Conservation (phyloP, 2,329 filamentous ascomycete species). For the Neobulgaria alba region DNA sequence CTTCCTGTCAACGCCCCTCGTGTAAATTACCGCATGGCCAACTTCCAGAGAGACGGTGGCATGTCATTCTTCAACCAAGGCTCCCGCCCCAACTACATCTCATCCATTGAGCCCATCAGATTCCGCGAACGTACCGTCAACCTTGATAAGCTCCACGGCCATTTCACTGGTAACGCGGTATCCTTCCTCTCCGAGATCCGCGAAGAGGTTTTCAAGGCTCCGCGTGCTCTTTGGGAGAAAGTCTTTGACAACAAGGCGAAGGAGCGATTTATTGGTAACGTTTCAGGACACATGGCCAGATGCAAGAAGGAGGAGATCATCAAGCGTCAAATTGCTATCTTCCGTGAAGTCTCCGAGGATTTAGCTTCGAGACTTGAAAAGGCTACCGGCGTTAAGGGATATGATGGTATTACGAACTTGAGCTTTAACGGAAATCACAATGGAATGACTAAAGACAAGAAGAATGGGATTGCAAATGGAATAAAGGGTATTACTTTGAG, state of each 20-base stretch:
- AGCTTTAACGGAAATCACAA: conserved; percentile 54
- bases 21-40: too few species aligned
- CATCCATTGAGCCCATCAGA: conserved; percentile 29
- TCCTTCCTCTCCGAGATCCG: conserved; percentile 35
- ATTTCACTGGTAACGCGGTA: conserved; percentile 35
- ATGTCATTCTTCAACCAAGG: conserved; percentile 38
- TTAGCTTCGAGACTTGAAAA: conserved; percentile 51
- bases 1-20: conserved; percentile 12
- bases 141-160: conserved; percentile 32
- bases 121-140: conserved; percentile 31
- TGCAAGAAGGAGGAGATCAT: conserved; percentile 51
- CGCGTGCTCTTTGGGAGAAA: conserved; percentile 50
- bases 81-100: conserved; percentile 37
- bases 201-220: conserved; percentile 33
- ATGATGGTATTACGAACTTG: conserved; percentile 45
- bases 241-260: conserved; percentile 51
- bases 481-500: conserved; percentile 31
- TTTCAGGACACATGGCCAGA: conserved; percentile 51
- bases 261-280: conserved; percentile 50
- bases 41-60: conserved; percentile 32
- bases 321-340: conserved; percentile 57
- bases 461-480: conserved; percentile 42
- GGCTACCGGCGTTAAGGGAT: conserved; percentile 52
- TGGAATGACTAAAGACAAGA: conserved; percentile 41
- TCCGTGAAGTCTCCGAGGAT: conserved; percentile 52